Base-by-base conservation (phyloP, 169 alveolate genomes). In the Eimeria tenella region DNA sequence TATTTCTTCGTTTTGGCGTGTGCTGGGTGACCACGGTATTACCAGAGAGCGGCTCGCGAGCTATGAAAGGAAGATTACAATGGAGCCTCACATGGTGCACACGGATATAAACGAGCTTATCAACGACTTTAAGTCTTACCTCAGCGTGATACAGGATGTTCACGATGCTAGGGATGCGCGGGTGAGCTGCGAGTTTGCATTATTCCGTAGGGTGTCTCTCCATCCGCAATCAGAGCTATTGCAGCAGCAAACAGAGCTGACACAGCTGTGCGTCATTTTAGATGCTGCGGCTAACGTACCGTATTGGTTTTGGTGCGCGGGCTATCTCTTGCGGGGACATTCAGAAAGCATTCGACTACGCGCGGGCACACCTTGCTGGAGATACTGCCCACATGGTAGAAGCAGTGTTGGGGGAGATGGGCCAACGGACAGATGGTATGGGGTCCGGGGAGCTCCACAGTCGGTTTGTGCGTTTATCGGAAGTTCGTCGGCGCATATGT, bases 41-140 rank as follows among this genome's bases (percentile, higher is more conserved):
- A 96, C 97, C 81, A 95, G 94, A 95, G 99, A 97, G 87, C 95
- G 98, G 94, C 95, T 97, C 56, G 97, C 97, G 49, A 94, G 98
- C 50, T 98, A 97, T 96, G 98, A 97, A 73, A 96, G 99, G 86
- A 97, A 97, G 83, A 97, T 98, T 31, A 96, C 98, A 4, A 87
- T 95, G 62, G 98, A 97, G 93, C 99, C 99, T 15, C 97, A 95
- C 95, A 95, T 97, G 94, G 97, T 93, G 95, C 93, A 96, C 73
- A 74, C 96, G 84, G 94, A 96, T 95, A 49, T 90, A 70, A 73
- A 98, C 93, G 95, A 96, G 95, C 96, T 97, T 94, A 88, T 93
- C 19, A 63, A 83, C 77, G 96, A 95, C 65, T 95, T 93, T 82
- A 93, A 82, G 56, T n/a, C 90, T 62, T 95, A 95, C 83, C 93